Evolutionary conservation across 306 rosid genomes (phyloP).

Genomic region (Cicer judaicum): DNA sequence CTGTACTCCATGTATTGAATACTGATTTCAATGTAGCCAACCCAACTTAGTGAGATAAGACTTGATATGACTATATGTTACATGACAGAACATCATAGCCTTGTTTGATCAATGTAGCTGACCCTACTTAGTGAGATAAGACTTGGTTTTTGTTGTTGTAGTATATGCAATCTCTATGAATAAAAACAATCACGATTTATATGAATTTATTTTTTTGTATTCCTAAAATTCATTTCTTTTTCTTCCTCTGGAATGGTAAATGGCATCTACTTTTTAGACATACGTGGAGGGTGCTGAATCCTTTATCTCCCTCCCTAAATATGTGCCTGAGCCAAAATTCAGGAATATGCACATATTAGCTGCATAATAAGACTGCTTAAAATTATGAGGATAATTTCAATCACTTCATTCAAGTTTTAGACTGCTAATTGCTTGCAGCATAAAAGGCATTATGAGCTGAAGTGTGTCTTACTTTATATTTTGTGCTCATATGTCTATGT

Average conservation of each 20-base stretch:
- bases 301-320: neutral
- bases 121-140: too few relatives aligned
- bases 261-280: neutral
- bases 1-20: neutral
- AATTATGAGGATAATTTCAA: neutral
- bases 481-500: neutral
- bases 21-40: too few relatives aligned
- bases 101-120: too few relatives aligned
- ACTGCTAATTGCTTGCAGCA: conserved; percentile 24
- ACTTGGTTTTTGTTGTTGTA: too few relatives aligned
- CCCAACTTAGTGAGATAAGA: too few relatives aligned
- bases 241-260: neutral
- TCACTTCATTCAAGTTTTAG: neutral
- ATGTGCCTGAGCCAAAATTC: neutral
- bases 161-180: neutral
- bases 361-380: neutral
- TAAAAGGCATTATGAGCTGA: neutral
- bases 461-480: conserved; percentile 11
- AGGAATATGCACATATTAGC: neutral
- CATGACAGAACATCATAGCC: too few relatives aligned
- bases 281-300: neutral
- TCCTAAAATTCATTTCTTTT: neutral
- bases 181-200: neutral
- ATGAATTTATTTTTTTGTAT: neutral
- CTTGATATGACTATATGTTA: too few relatives aligned